Conservation (phyloP, 1,284 basidiomycete species). For the Caloboletus inedulis region DNA sequence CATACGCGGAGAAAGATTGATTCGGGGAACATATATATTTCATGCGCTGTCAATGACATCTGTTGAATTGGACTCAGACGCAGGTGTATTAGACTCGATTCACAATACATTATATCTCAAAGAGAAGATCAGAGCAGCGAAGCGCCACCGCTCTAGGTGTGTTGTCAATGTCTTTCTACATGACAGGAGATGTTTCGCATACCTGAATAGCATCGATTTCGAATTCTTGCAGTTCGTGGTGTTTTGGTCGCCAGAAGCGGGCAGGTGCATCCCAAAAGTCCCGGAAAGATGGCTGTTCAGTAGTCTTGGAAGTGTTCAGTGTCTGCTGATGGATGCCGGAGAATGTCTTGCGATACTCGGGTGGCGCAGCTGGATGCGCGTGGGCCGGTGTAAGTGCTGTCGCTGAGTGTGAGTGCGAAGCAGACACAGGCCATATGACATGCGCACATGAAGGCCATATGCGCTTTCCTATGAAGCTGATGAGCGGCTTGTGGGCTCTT, state of each 20-base stretch:
- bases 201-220: conserved; percentile 84
- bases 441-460: conserved; percentile 54
- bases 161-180: conserved; percentile 8
- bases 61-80: background rate
- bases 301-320: conserved; percentile 25
- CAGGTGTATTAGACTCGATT: background rate
- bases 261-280: conserved; percentile 82
- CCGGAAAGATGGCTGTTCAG: conserved; percentile 41
- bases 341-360: conserved; percentile 65
- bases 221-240: conserved; percentile 52
- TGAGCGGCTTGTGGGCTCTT: conserved; percentile 62
- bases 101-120: background rate
- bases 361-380: conserved; percentile 75
- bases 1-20: conserved; percentile 93
- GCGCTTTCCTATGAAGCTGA: conserved; percentile 76
- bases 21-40: conserved; percentile 4
- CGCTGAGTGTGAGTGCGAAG: conserved; percentile 5
- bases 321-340: conserved; percentile 56
- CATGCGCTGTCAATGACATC: conserved; percentile 1
- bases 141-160: conserved; percentile 68
- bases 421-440: background rate
- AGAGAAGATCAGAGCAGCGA: conserved; percentile 41
- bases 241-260: conserved; percentile 61
- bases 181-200: conserved; percentile 29
- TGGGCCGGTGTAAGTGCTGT: conserved; percentile 59